Conservation (phyloP, 169 alveolate species). For the Toxoplasma gondii region DNA sequence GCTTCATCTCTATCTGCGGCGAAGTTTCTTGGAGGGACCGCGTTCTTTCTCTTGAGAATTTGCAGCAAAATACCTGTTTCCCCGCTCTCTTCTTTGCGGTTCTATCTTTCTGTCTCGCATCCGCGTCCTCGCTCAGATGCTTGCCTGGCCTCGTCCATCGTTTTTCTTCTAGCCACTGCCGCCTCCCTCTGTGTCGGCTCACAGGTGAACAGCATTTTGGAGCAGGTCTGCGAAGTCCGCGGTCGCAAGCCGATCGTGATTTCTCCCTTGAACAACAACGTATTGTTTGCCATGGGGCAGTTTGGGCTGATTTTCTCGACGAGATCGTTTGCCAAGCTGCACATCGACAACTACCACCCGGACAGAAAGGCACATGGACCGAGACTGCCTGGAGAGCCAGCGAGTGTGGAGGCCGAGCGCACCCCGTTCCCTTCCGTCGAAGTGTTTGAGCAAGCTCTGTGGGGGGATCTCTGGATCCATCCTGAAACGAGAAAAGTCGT, state of each 20-base stretch:
- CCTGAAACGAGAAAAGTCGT: constrained; percentile 71
- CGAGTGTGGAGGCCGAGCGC: background rate
- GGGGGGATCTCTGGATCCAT: constrained; percentile 85
- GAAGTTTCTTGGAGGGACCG: too few relatives aligned
- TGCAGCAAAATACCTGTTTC: background rate
- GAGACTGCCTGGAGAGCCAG: constrained; percentile 27
- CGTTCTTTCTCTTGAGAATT: too few relatives aligned
- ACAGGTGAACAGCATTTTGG: constrained; percentile 66
- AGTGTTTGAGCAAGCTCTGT: constrained; percentile 76
- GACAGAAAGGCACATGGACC: background rate
- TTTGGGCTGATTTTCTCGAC: constrained; percentile 94
- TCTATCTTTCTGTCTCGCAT: background rate
- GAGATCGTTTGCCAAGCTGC: constrained; percentile 92
- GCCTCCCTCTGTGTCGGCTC: background rate
- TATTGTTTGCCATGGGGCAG: constrained; percentile 94
- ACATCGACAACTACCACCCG: constrained; percentile 67
- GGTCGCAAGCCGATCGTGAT: constrained; percentile 66
- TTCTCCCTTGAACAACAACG: constrained; percentile 94
- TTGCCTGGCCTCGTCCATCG: background rate
- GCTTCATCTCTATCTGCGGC: too few relatives aligned
- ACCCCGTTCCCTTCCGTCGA: constrained; percentile 58
- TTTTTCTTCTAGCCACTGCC: background rate
- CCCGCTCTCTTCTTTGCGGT: background rate
- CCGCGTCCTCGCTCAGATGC: background rate
- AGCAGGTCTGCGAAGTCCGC: constrained; percentile 50